Base-by-base conservation (phyloP, 257 asterid species). In the Fraxinus quadrangulata region DNA sequence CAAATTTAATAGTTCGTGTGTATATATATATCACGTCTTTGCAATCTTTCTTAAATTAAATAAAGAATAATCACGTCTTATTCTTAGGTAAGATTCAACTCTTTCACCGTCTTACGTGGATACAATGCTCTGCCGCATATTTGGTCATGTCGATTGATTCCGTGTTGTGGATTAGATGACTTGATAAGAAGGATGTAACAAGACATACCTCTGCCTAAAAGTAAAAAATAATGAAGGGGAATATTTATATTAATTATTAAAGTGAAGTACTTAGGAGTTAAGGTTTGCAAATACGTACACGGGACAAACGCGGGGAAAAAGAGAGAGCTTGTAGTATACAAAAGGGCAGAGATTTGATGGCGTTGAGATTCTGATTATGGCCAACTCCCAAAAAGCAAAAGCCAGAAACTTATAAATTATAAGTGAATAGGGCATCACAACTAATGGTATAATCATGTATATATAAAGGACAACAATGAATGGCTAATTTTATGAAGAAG, bases 311-410 rank as follows among this genome's bases (percentile, higher is more conserved):
- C 56, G 79, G 84, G 67, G 63, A 78, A 77, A 26, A 65, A 24
- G 51, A 47, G 66, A 77, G 71, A 73, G 71, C 92, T 88, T 90
- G 83, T 65, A 75, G 85, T 21, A 75, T 34, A 88, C 91, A 88
- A 90, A 89, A 88, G 93, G 39, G 49, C 1, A 11, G 40, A 31
- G 26, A 49, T 45, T 40, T 47, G 11, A 33, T 78, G 39, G 85
- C 78, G 81, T 75, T 83, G 85, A 83, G 91, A 87, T 90, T 89
- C 93, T 85, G 91, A 90, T 78, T 83, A 70, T 63, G 67, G 69
- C 83, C 86, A 83, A 83, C 86, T 71, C 76, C 51, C 39, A 34
- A n/a, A 70, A 82, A 77, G 78, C 82, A 81, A 79, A 75, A 76
- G 68, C 79, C 49, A 36, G 78, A 66, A 79, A 75, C 26, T 75